Evolutionary conservation across 164 flowering plant species (phyloP), one percentile per base, ranked within the genome.

Genomic region (Amborella trichopoda): DNA sequence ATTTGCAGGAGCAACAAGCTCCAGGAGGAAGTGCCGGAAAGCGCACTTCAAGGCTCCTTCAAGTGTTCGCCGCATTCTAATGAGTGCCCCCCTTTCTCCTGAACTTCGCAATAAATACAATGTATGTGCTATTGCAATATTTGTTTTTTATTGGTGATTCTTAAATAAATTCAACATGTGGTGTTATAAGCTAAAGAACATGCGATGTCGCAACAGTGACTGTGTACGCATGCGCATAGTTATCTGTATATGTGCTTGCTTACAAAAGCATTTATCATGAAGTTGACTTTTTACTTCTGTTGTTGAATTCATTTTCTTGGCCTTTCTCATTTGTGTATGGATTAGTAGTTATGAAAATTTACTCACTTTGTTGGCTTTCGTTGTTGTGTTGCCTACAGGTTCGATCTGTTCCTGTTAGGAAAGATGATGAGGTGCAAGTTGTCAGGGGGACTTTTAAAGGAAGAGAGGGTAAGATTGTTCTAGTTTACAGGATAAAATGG

Each of bases 381-480:
- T 37, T 3, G 13, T 10, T 3, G 5, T 37, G n/a, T 14, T 14
- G n/a, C 40, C 19, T 37, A n/a, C 40, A 37, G 40, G 54, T 51
- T 21, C 45, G 54, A 17, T 58, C 67, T 3, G 55, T 63, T 1
- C 67, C 67, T 3, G 54, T 63, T 4, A n/a, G 62, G 10, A 63
- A 63, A 44, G 67, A 63, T 45, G 67, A 57, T 46, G 67, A 63
- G 45, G 62, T 63, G 13, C 67, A 58, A 53, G 63, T 63, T 9
- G 62, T 58, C 1, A 43, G 67, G 12, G 62, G 67, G 2, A 53
- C 67, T 23, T 63, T 23, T 59, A 58, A 63, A 30, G 67, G 67
- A 11, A 27, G 67, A 16, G 67, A 63, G 30, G 63, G 63, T 2
- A 63, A 63, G 46, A 57, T 63, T 9, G 59, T 57, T 3, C 62